These are phyloP conservation scores for Hagleromyces aurorensis DNA, from an alignment of 805 yeast genomes.

Conservation along the genomic window DNA sequence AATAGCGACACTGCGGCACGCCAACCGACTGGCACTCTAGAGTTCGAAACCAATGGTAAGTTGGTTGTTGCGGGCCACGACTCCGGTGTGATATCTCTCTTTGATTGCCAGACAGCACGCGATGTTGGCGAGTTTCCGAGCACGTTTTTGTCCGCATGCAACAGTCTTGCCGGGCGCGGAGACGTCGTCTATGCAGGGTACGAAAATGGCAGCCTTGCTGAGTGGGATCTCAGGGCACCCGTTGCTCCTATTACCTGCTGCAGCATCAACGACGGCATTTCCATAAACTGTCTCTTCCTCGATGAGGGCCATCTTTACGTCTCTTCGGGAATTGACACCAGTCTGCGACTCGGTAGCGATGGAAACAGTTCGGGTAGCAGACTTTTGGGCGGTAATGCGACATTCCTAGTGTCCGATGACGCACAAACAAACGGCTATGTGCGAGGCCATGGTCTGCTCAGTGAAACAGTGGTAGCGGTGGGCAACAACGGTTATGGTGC, in stretches of 20 bases:
- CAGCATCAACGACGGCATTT: constrained; percentile 13
- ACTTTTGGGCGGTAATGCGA: constrained; percentile 4
- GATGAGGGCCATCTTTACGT: constrained; percentile 9
- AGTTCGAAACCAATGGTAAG: constrained; percentile 44
- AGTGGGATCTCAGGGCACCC: constrained; percentile 35
- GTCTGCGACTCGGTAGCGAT: constrained; percentile 4
- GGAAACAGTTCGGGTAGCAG: not conserved
- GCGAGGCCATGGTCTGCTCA: constrained; percentile 2
- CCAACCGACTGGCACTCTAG: constrained; percentile 20
- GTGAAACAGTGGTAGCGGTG: constrained; percentile 11
- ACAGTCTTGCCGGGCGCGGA: constrained; percentile 4
- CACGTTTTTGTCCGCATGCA: constrained; percentile 22
- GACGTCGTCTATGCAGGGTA: constrained; percentile 31
- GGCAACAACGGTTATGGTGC: constrained; percentile 19
- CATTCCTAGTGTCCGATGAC: constrained; percentile 20
- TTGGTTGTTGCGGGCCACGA: constrained; percentile 37
- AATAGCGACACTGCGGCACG: constrained; percentile 3
- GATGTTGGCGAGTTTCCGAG: constrained; percentile 24
- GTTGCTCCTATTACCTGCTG: constrained; percentile 9
- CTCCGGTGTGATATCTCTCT: constrained; percentile 33
- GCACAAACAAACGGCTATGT: constrained; percentile 8
- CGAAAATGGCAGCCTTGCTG: constrained; percentile 29
- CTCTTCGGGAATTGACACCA: constrained; percentile 34
- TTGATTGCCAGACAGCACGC: constrained; percentile 32
- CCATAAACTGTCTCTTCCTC: constrained; percentile 18